These are phyloP conservation scores for Xylaria grammica DNA, from an alignment of 495 filamentous ascomycete genomes.

Conservation along the genomic window DNA sequence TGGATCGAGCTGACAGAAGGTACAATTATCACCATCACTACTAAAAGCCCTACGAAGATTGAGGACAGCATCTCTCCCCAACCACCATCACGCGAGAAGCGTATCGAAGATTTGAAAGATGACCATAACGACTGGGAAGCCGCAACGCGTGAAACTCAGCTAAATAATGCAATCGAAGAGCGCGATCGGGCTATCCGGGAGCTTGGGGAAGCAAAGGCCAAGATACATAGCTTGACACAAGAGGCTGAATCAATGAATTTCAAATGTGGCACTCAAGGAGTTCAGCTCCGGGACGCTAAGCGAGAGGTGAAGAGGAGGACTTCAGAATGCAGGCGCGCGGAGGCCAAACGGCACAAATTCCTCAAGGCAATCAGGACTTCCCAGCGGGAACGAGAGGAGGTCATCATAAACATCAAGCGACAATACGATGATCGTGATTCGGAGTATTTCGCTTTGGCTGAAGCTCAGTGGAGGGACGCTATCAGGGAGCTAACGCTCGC, in stretches of 20 bases:
- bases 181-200: neutral
- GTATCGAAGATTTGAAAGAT: neutral
- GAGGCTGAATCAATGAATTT: neutral
- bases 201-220: neutral
- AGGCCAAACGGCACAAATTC: neutral
- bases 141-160: neutral
- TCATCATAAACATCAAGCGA: neutral
- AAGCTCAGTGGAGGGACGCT: neutral
- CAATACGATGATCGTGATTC: neutral
- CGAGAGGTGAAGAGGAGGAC: neutral
- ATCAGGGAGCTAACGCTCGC: neutral
- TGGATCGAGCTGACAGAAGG: neutral
- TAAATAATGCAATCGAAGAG: neutral
- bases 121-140: neutral
- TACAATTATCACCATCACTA: neutral
- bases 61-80: neutral
- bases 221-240: neutral
- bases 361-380: neutral
- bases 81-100: neutral
- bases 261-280: no score
- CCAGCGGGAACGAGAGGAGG: neutral
- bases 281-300: neutral
- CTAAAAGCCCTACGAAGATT: neutral
- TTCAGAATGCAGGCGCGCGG: neutral
- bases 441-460: neutral